Evolutionary conservation across 768 basidiomycete genomes (phyloP).

Genomic region (Rhodotorula toruloides): DNA sequence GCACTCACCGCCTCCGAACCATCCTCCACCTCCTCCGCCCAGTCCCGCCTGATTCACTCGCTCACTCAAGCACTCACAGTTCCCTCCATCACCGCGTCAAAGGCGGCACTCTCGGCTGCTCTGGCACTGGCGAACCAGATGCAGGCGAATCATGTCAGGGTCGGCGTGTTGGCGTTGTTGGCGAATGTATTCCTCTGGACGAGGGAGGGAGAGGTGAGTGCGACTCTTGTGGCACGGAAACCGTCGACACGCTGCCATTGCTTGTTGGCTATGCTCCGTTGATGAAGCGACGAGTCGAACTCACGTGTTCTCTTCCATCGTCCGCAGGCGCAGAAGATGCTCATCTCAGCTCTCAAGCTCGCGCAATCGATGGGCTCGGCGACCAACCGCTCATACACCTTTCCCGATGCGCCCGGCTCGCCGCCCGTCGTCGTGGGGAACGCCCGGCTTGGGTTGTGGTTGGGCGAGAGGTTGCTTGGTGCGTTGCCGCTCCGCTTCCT

Average conservation of each 20-base stretch:
- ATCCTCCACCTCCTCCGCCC: background rate
- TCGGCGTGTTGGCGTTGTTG: slow-evolving; percentile 2
- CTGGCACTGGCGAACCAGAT: background rate
- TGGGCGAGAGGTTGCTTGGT: slow-evolving; percentile 12
- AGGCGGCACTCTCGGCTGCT: background rate
- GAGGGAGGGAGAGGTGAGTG: slow-evolving; percentile 17
- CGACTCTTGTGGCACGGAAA: too few species aligned
- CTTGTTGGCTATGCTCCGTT: too few species aligned
- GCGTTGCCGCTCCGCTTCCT: background rate
- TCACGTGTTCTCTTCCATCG: too few species aligned
- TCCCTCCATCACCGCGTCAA: slow-evolving; percentile 1
- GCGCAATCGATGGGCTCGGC: slow-evolving; percentile 5
- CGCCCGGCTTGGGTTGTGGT: slow-evolving; percentile 18
- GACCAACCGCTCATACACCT: background rate
- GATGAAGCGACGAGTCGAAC: too few species aligned
- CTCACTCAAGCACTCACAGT: slow-evolving; percentile 8
- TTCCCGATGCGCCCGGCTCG: background rate
- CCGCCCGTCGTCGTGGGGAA: background rate
- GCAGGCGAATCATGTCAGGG: background rate
- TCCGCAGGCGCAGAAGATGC: slow-evolving; percentile 14
- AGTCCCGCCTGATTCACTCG: slow-evolving; percentile 1
- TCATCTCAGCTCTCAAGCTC: slow-evolving; percentile 3
- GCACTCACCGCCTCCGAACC: background rate
- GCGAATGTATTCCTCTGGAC: slow-evolving; percentile 21
- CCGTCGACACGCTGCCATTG: too few species aligned